Evolutionary conservation across 1,284 basidiomycete species (phyloP).

Genomic region (Ganoderma sp.): DNA sequence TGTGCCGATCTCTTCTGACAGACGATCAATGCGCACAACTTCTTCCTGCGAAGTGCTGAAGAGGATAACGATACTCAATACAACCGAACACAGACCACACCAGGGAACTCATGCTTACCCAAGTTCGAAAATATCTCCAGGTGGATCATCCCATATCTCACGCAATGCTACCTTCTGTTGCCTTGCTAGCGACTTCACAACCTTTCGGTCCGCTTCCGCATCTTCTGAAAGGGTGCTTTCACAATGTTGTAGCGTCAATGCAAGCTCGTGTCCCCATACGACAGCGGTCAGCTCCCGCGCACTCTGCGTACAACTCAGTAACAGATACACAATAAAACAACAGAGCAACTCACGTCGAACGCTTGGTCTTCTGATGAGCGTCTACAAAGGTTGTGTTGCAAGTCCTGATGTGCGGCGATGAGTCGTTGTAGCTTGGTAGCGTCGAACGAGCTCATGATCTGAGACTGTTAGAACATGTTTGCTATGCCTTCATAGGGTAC

Average conservation of each 20-base stretch:
- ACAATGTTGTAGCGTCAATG: constrained; percentile 61
- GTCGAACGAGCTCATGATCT: constrained; percentile 66
- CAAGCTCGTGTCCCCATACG: constrained; percentile 77
- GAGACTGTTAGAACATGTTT: constrained; percentile 5
- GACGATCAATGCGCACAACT: constrained; percentile 62
- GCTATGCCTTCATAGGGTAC: constrained; percentile 9
- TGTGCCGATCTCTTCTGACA: constrained; percentile 78
- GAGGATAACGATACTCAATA: neutral
- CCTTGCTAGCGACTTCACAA: constrained; percentile 54
- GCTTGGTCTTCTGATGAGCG: constrained; percentile 78
- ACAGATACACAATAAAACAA: neutral
- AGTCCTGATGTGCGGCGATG: constrained; percentile 62
- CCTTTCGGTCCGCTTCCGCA: constrained; percentile 37
- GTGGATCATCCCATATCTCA: constrained; percentile 70
- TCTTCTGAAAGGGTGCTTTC: constrained; percentile 48
- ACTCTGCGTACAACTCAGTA: constrained; percentile 54
- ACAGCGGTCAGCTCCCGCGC: constrained; percentile 77
- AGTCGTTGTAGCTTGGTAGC: constrained; percentile 62
- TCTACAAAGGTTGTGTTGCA: constrained; percentile 69
- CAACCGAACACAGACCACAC: too few relatives aligned
- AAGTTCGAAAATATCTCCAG: constrained; percentile 74
- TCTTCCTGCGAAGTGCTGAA: constrained; percentile 68
- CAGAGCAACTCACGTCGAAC: constrained; percentile 62
- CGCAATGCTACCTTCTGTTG: constrained; percentile 66
- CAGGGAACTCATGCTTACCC: constrained; percentile 53